Evolutionary conservation across 2,329 filamentous ascomycete species (phyloP), one percentile per base, ranked within the genome.

Genomic region (Aspergillus ruber): DNA sequence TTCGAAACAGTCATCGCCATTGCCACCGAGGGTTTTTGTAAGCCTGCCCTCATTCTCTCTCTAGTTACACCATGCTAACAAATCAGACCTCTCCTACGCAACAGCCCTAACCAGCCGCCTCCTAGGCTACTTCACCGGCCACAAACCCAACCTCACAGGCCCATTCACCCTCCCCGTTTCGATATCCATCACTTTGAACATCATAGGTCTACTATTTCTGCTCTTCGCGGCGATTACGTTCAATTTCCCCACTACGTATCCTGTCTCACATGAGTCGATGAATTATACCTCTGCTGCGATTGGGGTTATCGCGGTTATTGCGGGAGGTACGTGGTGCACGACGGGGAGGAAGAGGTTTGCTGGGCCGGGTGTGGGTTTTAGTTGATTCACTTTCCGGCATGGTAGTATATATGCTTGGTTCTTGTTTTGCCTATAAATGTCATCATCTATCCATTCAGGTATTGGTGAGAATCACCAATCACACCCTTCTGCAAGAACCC

Each of bases 231-330:
- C 72, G 21, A 75, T 81, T 45, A 77, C 77, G 0, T 80, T 81
- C 57, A 81, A 80, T 48, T 77, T 81, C 47, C 78, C 79, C 0
- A 72, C 68, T 0, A 57, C 70, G 0, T 70, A 61, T 6, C 79
- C 79, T 0, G 76, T 82, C n/a, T 69, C 65, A 1, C 68, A 68
- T 29, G 70, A 77, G 21, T 78, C 77, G 32, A 82, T 81, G 78
- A 82, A 80, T 49, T 81, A 80, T 52, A 80, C 76, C 0, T 74
- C 71, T 18, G 78, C 79, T 0, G 78, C 78, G 0, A 73, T 80
- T 25, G 78, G 78, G 0, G 66, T 77, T 1, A 74, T 81, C 35
- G 78, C 74, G 59, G 50, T 79, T 4, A 66, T 82, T 15, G 75
- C 72, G 13, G 38, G 69, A 1, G 55, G 74, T 2, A 80, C 75